Evolutionary conservation across 2,329 filamentous ascomycete genomes (phyloP).

Genomic region (Cercospora sp.): DNA sequence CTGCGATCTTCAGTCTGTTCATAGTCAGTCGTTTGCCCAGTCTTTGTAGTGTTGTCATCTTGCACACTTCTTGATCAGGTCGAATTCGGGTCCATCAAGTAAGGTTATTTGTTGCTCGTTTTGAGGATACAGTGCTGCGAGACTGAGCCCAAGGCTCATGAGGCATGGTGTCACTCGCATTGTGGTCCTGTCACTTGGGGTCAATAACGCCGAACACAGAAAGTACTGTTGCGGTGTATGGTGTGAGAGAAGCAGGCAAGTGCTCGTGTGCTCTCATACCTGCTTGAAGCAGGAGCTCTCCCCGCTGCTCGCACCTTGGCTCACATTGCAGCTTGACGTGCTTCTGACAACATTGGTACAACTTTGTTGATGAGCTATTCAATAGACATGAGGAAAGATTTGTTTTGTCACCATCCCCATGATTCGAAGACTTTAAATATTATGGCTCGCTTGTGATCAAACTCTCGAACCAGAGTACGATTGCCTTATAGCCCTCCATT

Average conservation of each 20-base stretch:
- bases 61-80: constrained; percentile 27
- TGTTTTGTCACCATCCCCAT: not conserved
- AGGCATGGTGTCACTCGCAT: constrained; percentile 1
- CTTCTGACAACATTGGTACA: constrained; percentile 10
- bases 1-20: constrained; percentile 33
- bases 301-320: constrained; percentile 31
- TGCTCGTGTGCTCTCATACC: constrained; percentile 21
- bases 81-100: constrained; percentile 9
- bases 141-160: not conserved
- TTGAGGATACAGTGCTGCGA: not conserved
- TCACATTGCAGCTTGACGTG: constrained; percentile 17
- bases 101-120: constrained; percentile 13
- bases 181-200: not conserved
- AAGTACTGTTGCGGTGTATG: not conserved
- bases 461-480: not conserved
- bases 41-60: constrained; percentile 1
- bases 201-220: not conserved
- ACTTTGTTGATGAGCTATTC: not conserved
- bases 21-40: not conserved
- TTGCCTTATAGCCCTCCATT: not conserved
- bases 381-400: not conserved
- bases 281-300: constrained; percentile 3
- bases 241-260: constrained; percentile 1
- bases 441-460: not conserved
- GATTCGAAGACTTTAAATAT: not conserved